These are phyloP conservation scores for Lasiodiplodia sp. DNA, from an alignment of 2,329 filamentous ascomycete genomes.

Conservation along the genomic window DNA sequence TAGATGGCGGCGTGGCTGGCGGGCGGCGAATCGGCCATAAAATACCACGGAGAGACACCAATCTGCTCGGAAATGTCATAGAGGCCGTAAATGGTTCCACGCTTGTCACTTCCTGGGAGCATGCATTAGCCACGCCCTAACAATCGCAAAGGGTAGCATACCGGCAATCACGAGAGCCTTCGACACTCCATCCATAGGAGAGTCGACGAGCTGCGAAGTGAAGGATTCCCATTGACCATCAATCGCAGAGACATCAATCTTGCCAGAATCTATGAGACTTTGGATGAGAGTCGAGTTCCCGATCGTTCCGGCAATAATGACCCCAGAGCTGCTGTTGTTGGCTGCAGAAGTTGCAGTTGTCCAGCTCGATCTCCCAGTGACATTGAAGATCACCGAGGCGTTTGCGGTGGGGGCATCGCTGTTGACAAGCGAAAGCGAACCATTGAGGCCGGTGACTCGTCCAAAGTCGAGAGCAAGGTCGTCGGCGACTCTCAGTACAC, in stretches of 20 bases:
- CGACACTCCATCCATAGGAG: conserved; percentile 63
- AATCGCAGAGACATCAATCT: conserved; percentile 65
- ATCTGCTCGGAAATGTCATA: conserved; percentile 78
- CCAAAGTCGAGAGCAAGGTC: conserved; percentile 75
- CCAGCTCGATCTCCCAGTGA: conserved; percentile 48
- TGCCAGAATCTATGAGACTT: conserved; percentile 60
- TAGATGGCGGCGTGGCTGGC: conserved; percentile 62
- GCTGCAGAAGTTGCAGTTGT: conserved; percentile 35
- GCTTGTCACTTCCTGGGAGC: conserved; percentile 62
- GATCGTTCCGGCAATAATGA: conserved; percentile 74
- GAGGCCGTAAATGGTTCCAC: conserved; percentile 73
- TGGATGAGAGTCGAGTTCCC: conserved; percentile 70
- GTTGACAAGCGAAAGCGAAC: conserved; percentile 62
- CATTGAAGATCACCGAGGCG: conserved; percentile 51
- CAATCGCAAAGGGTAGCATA: background rate
- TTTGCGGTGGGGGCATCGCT: conserved; percentile 51
- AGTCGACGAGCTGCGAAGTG: conserved; percentile 63
- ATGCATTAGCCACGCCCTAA: background rate
- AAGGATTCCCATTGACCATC: conserved; percentile 75
- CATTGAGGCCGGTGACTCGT: conserved; percentile 71
- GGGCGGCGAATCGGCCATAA: conserved; percentile 69
- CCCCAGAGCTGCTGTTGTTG: conserved; percentile 36
- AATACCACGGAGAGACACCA: conserved; percentile 75
- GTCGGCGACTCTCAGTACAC: conserved; percentile 70
- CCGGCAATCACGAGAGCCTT: conserved; percentile 71